Conservation (phyloP, 1,139 yeast species). For the Candida glucosophila region DNA sequence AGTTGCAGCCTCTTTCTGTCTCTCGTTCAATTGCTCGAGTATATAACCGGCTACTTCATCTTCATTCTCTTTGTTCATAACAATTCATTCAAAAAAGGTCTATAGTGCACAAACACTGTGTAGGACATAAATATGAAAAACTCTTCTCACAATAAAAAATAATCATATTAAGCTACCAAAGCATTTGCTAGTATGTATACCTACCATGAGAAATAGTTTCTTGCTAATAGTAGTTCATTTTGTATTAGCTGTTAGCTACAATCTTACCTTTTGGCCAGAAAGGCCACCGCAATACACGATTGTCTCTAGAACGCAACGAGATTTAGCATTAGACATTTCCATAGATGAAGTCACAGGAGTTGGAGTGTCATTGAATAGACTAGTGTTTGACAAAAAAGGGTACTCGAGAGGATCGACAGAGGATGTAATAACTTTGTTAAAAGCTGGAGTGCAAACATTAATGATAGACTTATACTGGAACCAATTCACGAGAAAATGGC, state of each 20-base stretch:
- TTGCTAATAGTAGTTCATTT: too few relatives aligned
- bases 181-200: too few relatives aligned
- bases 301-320: constrained; percentile 63
- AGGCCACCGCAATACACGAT: constrained; percentile 7
- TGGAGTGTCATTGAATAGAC: constrained; percentile 49
- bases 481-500: constrained; percentile 44
- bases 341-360: constrained; percentile 47
- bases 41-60: neutral
- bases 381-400: constrained; percentile 44
- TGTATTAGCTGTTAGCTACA: too few relatives aligned
- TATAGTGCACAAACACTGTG: too few relatives aligned
- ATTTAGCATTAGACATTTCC: constrained; percentile 46
- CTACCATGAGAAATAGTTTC: too few relatives aligned
- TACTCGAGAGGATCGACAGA: constrained; percentile 37
- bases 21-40: constrained; percentile 34
- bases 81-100: too few relatives aligned
- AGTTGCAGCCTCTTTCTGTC: constrained; percentile 55
- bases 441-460: constrained; percentile 44
- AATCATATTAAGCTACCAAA: too few relatives aligned
- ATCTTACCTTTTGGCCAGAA: constrained; percentile 18
- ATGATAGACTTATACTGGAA: constrained; percentile 64
- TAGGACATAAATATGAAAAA: too few relatives aligned
- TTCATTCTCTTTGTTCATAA: too few relatives aligned
- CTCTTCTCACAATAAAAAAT: too few relatives aligned
- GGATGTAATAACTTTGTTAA: constrained; percentile 29